Base-by-base conservation (phyloP, 306 rosid species). In the Rosa lucieae region DNA sequence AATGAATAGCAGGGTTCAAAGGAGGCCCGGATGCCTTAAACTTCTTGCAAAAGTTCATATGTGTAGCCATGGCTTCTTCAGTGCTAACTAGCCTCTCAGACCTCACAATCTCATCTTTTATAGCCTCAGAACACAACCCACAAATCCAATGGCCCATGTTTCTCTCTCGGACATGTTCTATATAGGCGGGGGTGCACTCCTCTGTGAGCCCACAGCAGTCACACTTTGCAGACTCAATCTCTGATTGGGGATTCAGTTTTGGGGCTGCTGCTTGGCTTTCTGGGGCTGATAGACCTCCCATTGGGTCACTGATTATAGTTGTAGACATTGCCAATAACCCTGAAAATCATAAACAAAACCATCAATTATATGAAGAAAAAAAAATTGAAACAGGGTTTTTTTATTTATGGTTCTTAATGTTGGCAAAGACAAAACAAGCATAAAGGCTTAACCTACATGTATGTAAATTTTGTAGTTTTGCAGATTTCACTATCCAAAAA, bases 121-220 rank as follows among this genome's bases (percentile, higher is more conserved):
- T 85, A 47, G 97, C 99, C 87, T 94, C 99, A 23, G 89, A 86
- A 72, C 99, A 94, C 35, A 94, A 86, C 37, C 98, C 98, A 61
- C 98, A 94, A 77, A 94, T 88, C 99, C 99, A 94, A 73, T 88
- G 92, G 43, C 97, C 97, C 20, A 76, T 73, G 67, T 85, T 92
- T 12, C 90, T 79, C 77, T 90, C 97, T 47, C 95, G 87, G 82
- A 94, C 80, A 73, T 89, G 85, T 61, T 86, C 89, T 79, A 92
- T 92, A 73, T 94, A 94, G 8, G 89, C 93, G 13, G 86, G 92
- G 2, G 99, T 92, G 86, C 99, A 94, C 84, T 94, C 99, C 85
- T 94, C 99, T 42, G 89, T 88, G 39, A 94, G 88, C 8, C 97
- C 97, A 85, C 99, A 94, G 76, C 99, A 92, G 8, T 92, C 97